Conservation (phyloP, 805 yeast species). For the Pichia exigua region DNA sequence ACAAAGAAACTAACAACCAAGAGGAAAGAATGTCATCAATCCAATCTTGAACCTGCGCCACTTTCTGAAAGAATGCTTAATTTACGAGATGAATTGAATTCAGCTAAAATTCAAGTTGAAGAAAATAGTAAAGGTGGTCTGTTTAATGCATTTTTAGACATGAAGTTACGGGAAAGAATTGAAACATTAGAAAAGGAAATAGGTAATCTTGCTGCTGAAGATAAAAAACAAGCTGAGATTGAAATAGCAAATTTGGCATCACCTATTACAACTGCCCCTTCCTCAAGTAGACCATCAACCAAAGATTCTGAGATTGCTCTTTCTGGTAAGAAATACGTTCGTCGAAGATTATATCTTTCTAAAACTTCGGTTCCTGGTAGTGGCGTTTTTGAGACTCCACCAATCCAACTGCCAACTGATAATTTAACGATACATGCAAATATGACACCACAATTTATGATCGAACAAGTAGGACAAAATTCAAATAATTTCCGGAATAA, state of each 20-base stretch:
- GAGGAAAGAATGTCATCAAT: neutral
- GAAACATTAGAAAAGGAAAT: constrained; percentile 4
- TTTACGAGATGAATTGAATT: neutral
- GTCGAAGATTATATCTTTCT: constrained; percentile 8
- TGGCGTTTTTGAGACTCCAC: constrained; percentile 11
- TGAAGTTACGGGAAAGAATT: constrained; percentile 8
- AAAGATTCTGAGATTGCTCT: neutral
- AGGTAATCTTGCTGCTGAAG: neutral
- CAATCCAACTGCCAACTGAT: constrained; percentile 4
- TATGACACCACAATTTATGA: neutral
- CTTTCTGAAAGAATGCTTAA: neutral
- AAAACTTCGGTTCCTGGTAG: constrained; percentile 10
- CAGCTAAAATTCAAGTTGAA: neutral
- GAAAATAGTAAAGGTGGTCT: constrained; percentile 5
- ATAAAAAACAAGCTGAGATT: neutral
- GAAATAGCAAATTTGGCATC: neutral
- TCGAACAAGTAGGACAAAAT: neutral
- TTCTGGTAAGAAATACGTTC: constrained; percentile 2
- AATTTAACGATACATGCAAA: neutral
- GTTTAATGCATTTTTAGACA: constrained; percentile 9
- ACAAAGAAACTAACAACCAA: neutral
- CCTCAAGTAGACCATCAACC: neutral
- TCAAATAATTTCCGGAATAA: constrained; percentile 1
- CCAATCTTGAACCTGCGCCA: neutral
- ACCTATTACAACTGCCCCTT: neutral